These are phyloP conservation scores for Ophiorrhiza pumila DNA, from an alignment of 257 asterid genomes.

Conservation along the genomic window DNA sequence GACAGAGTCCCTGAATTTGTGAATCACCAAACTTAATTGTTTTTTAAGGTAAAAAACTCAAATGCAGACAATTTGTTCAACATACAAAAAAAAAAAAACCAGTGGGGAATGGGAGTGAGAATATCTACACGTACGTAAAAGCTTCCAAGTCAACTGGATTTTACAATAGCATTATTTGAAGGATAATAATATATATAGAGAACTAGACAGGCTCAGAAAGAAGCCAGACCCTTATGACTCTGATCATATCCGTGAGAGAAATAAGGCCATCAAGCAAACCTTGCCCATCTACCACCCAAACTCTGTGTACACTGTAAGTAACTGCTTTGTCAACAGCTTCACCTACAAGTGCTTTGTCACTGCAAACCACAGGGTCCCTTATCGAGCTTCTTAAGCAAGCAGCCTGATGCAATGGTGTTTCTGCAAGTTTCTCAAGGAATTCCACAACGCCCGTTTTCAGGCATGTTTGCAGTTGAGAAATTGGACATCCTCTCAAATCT, in stretches of 20 bases:
- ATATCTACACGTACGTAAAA: constrained; percentile 1
- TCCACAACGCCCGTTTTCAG: constrained; percentile 44
- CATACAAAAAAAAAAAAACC: background rate
- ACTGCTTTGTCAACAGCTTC: constrained; percentile 74
- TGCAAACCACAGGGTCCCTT: constrained; percentile 52
- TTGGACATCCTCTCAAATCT: constrained; percentile 67
- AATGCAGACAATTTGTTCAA: background rate
- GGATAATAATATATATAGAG: background rate
- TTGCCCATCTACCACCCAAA: constrained; percentile 58
- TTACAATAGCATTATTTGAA: background rate
- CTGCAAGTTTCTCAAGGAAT: constrained; percentile 48
- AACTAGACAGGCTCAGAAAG: constrained; percentile 34
- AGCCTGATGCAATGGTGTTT: constrained; percentile 37
- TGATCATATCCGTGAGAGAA: constrained; percentile 62
- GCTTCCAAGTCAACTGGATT: background rate
- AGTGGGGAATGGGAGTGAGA: too few species aligned
- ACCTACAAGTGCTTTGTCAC: constrained; percentile 38
- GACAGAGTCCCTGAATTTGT: too few species aligned
- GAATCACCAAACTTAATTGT: too few species aligned
- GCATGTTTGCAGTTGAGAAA: constrained; percentile 44
- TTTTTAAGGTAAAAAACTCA: background rate
- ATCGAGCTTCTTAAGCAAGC: constrained; percentile 50
- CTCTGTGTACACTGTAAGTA: constrained; percentile 60
- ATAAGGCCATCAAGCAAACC: constrained; percentile 62
- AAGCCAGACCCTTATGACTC: constrained; percentile 53